phyloP scores from a whole-genome alignment of 192 early-diverging fungal genomes.

The Spizellomyces sp. region DNA sequence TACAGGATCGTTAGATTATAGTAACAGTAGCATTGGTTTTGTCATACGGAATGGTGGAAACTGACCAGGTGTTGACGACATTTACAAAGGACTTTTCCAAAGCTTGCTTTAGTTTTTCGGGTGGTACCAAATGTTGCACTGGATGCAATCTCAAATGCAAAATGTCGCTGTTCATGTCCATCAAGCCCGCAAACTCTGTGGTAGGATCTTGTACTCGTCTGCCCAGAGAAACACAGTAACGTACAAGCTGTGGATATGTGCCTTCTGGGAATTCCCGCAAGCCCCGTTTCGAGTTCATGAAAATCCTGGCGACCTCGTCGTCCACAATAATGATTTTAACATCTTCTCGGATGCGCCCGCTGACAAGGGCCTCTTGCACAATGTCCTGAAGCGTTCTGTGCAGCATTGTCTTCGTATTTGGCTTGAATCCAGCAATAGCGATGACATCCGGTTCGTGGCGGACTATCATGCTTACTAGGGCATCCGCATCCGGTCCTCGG shows the following conservation, averaged over 20 bases:
- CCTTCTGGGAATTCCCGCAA: constrained; percentile 67
- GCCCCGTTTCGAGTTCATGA: constrained; percentile 76
- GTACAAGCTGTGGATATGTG: constrained; percentile 62
- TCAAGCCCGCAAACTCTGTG: constrained; percentile 76
- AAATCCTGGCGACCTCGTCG: constrained; percentile 88
- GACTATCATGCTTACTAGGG: constrained; percentile 3
- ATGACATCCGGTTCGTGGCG: constrained; percentile 70
- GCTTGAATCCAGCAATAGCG: constrained; percentile 77
- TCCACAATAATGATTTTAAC: constrained; percentile 68
- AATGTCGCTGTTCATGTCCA: constrained; percentile 54
- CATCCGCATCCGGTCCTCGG: constrained; percentile 22
- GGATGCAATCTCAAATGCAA: constrained; percentile 67
- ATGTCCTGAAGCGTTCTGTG: constrained; percentile 64
- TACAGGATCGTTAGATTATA: too few species aligned
- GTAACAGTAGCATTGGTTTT: too few species aligned
- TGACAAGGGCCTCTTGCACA: constrained; percentile 13
- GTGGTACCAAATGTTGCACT: constrained; percentile 70
- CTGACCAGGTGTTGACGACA: constrained; percentile 62
- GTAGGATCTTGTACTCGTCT: constrained; percentile 84
- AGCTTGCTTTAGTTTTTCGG: constrained; percentile 64
- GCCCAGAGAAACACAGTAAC: constrained; percentile 86
- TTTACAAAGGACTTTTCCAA: constrained; percentile 89
- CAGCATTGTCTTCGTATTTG: constrained; percentile 71
- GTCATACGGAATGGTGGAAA: constrained; percentile 12
- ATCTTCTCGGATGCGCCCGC: constrained; percentile 10